Percentiles rank a stretch among this genome's conserved stretches.
Conservation (phyloP, 2,329 filamentous ascomycete genomes). For the Colletotrichum destructivum region DNA sequence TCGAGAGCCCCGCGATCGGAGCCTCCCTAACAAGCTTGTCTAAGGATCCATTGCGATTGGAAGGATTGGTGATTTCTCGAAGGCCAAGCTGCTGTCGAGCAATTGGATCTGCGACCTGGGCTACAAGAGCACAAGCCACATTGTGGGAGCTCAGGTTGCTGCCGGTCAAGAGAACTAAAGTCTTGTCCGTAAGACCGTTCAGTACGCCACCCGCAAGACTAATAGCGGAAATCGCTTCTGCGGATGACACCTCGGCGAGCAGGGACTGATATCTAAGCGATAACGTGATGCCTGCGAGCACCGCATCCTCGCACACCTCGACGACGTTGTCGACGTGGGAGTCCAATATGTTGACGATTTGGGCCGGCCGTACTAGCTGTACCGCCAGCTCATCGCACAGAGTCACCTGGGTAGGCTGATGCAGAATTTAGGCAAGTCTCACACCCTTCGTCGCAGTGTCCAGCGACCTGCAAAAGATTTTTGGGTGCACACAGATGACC, state of each 20-base stretch:
- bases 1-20: not conserved
- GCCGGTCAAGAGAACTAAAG: not conserved
- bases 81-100: not conserved
- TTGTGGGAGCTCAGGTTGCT: constrained; percentile 10
- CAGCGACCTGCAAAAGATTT: constrained; percentile 4
- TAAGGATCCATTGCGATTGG: constrained; percentile 1
- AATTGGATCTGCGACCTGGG: not conserved
- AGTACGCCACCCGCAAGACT: not conserved
- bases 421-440: not conserved
- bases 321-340: not conserved
- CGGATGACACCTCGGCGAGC: constrained; percentile 1
- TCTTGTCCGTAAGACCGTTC: not conserved
- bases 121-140: constrained; percentile 5
- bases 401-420: constrained; percentile 1
- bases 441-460: not conserved
- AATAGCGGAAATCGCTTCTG: not conserved
- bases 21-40: constrained; percentile 4
- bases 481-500: constrained; percentile 9
- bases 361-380: not conserved
- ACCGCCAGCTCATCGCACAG: not conserved
- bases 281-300: constrained; percentile 1
- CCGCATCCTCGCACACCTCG: constrained; percentile 5
- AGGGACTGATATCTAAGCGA: constrained; percentile 5
- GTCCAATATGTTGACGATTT: constrained; percentile 5
- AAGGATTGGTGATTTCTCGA: not conserved